Base-by-base conservation (phyloP, 1,284 basidiomycete genomes). In the Microbotryomycetes sp. region DNA sequence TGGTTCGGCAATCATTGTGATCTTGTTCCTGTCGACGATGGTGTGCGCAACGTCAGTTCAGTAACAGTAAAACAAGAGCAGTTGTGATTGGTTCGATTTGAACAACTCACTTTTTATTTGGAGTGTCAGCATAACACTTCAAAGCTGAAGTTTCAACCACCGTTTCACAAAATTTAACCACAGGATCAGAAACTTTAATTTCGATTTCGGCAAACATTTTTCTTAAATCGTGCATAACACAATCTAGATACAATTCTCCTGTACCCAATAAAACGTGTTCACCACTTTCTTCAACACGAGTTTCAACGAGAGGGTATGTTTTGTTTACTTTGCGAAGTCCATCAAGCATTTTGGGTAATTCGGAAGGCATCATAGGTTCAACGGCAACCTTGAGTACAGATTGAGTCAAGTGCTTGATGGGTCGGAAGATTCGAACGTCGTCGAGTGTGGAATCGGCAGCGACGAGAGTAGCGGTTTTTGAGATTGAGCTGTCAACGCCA, bases 101-200 rank as follows among this genome's bases (percentile, higher is more conserved):
- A 26, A 56, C 49, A 6, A 74, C 77, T 67, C 63, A 96, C 92
- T 93, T 96, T 80, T 97, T 97, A 79, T 98, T 98, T 3, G 96
- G 94, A 48, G 96, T 98, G 73, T 94, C 89, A 26, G 96, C 96
- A 76, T 97, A 98, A 75, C 94, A 97, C 78, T 97, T 98, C 70
- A 99, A 79, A 6, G 93, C 93, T 69, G 89, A 93, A 30, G 96
- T 98, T 80, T 99, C 96, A 64, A 98, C 81, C 22, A 98, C 96
- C 14, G 96, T 99, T 80, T 99, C 96, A 74, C 91, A 90, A 79
- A 99, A 98, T 74, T 92, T 91, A 28, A 93, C 96, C 30, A 97
- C 92, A 1, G 96, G 96, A 79, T 99, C 96, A 31, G 92, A 97
- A 16, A 98, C 92, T 79, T 98, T 97, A 81, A 99, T 97, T 81